phyloP scores from a whole-genome alignment of 2,329 filamentous ascomycete genomes.

The Fusarium penzigii region DNA sequence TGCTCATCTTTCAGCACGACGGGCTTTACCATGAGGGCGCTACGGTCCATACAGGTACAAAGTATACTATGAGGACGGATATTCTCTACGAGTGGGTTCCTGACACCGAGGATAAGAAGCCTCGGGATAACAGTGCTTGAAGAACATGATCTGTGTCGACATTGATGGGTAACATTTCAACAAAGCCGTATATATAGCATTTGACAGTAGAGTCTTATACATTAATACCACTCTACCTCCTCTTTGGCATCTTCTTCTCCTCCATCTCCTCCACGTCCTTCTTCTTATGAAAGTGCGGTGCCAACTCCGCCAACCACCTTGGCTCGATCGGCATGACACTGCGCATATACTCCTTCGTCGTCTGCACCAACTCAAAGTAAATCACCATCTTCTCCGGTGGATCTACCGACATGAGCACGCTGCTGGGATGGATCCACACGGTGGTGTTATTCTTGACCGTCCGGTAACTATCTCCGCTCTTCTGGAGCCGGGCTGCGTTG shows the following conservation, averaged over 20 bases:
- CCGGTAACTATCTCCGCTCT: conserved; percentile 83
- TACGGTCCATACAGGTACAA: conserved; percentile 50
- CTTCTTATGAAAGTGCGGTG: conserved; percentile 93
- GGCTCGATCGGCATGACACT: conserved; percentile 82
- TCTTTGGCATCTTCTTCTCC: conserved; percentile 62
- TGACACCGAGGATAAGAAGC: conserved; percentile 4
- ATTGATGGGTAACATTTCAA: neutral
- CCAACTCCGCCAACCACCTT: conserved; percentile 84
- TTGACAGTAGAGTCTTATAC: conserved; percentile 1
- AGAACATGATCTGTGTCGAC: neutral
- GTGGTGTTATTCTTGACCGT: conserved; percentile 89
- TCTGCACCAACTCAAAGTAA: conserved; percentile 81
- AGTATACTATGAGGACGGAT: conserved; percentile 60
- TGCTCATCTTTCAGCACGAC: conserved; percentile 60
- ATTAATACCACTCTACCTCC: conserved; percentile 20
- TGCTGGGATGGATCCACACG: conserved; percentile 89
- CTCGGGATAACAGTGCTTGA: neutral
- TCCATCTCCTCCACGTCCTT: conserved; percentile 83
- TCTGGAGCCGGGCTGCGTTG: conserved; percentile 82
- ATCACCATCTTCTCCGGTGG: conserved; percentile 80
- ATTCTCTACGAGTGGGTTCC: conserved; percentile 48
- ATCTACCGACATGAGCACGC: conserved; percentile 75
- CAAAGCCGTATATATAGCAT: conserved; percentile 1
- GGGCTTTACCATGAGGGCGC: conserved; percentile 55
- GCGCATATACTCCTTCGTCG: conserved; percentile 90